Percentiles rank a stretch among this genome's conserved stretches.
Conservation (phyloP, 495 filamentous ascomycete genomes). For the Podospora bellae-mahoneyi region DNA sequence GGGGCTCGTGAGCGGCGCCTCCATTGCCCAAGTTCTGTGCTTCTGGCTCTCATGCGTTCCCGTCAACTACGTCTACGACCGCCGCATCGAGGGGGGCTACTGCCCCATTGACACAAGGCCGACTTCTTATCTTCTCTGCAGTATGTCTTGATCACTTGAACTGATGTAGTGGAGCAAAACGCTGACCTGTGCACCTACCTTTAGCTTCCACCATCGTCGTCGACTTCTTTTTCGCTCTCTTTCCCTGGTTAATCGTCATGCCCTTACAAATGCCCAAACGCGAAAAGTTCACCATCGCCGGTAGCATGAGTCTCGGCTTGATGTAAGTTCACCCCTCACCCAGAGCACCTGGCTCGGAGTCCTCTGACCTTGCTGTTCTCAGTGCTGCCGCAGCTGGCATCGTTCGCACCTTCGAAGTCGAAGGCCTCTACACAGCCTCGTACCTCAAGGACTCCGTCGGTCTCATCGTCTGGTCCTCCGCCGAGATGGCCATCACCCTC, state of each 20-base stretch:
- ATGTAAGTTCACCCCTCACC: conserved; percentile 35
- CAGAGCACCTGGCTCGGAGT: background rate
- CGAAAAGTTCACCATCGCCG: conserved; percentile 47
- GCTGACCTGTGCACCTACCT: background rate
- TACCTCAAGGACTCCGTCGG: conserved; percentile 27
- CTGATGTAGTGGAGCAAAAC: conserved; percentile 2
- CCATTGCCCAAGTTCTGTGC: conserved; percentile 28
- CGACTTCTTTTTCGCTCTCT: conserved; percentile 46
- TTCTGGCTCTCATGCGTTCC: conserved; percentile 29
- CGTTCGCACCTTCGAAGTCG: conserved; percentile 23
- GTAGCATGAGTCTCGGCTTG: conserved; percentile 49
- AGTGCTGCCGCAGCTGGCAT: conserved; percentile 29
- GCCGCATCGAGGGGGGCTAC: conserved; percentile 19
- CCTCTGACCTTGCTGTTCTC: background rate
- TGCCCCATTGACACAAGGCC: conserved; percentile 26
- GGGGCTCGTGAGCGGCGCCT: conserved; percentile 16
- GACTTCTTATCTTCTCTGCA: conserved; percentile 25
- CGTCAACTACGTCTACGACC: conserved; percentile 25
- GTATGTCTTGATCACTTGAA: conserved; percentile 7
- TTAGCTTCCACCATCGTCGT: conserved; percentile 29
- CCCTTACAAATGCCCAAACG: conserved; percentile 45
- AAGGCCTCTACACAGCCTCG: conserved; percentile 23
- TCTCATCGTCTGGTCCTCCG: conserved; percentile 26
- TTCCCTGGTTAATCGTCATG: conserved; percentile 50
- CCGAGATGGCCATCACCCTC: conserved; percentile 27